phyloP scores from a whole-genome alignment of 495 filamentous ascomycete genomes.

The Schizothecium vesticola region DNA sequence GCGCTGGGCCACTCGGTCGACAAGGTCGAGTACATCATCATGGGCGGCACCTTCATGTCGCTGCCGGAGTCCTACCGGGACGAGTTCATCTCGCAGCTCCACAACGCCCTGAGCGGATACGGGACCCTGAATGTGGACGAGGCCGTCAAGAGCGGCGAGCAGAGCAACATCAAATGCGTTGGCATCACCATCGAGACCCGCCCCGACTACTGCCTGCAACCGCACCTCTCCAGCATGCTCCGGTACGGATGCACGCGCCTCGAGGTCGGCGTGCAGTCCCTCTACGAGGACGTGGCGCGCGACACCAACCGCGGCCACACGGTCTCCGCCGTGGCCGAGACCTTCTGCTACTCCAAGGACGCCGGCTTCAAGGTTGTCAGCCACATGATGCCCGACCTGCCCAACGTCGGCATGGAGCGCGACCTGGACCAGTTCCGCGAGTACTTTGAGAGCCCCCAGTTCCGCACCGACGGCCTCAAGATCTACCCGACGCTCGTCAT shows the following conservation, averaged over 20 bases:
- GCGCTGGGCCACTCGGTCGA: slow-evolving; percentile 92
- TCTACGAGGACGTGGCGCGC: slow-evolving; percentile 97
- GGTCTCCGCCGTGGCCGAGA: slow-evolving; percentile 88
- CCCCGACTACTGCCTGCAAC: slow-evolving; percentile 92
- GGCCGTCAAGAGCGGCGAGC: slow-evolving; percentile 82
- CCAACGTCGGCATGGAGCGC: slow-evolving; percentile 97
- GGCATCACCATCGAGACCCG: slow-evolving; percentile 98
- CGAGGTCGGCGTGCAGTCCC: slow-evolving; percentile 90
- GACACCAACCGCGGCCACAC: slow-evolving; percentile 98
- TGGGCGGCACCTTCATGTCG: slow-evolving; percentile 99
- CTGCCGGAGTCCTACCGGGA: slow-evolving; percentile 82
- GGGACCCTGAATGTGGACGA: slow-evolving; percentile 89
- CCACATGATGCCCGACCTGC: slow-evolving; percentile 99
- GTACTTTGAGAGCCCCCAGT: slow-evolving; percentile 95
- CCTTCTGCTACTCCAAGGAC: slow-evolving; percentile 91
- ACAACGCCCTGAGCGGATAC: slow-evolving; percentile 93
- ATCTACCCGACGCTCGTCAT: slow-evolving; percentile 98
- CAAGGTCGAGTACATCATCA: slow-evolving; percentile 99
- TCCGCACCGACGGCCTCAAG: slow-evolving; percentile 96
- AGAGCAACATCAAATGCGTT: slow-evolving; percentile 94
- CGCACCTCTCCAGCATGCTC: slow-evolving; percentile 88
- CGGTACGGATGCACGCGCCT: slow-evolving; percentile 93
- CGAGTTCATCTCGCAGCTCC: slow-evolving; percentile 87
- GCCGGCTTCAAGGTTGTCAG: slow-evolving; percentile 97
- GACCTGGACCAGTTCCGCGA: slow-evolving; percentile 95